Evolutionary conservation across 768 basidiomycete species (phyloP).

Genomic region (Pholiota conissans): DNA sequence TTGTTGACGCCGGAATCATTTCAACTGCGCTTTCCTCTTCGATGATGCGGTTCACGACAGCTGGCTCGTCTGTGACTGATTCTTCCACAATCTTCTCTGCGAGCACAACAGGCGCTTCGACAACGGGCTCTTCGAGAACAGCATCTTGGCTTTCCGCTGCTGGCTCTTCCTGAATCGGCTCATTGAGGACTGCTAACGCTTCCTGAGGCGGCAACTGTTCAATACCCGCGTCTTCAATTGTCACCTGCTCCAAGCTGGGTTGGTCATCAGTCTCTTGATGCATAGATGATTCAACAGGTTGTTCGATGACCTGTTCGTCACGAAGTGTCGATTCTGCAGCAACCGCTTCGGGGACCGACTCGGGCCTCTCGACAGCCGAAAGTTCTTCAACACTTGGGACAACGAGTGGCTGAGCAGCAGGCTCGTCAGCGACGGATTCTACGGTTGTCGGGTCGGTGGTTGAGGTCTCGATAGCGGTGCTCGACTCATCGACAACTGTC

Average conservation of each 20-base stretch:
- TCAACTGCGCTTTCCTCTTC: too few relatives aligned
- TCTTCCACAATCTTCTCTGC: background rate
- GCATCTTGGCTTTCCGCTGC: too few relatives aligned
- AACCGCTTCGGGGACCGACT: background rate
- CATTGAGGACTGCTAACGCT: too few relatives aligned
- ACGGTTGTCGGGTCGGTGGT: too few relatives aligned
- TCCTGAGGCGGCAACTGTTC: too few relatives aligned
- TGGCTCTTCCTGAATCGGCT: background rate
- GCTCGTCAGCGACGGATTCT: background rate
- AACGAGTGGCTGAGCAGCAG: background rate
- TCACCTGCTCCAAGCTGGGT: too few relatives aligned
- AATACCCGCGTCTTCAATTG: too few relatives aligned
- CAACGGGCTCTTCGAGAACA: background rate
- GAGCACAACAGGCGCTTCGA: background rate
- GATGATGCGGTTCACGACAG: background rate
- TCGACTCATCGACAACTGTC: background rate
- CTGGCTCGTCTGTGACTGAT: constrained; percentile 2
- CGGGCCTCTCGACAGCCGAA: background rate
- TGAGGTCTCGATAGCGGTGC: too few relatives aligned
- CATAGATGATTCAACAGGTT: too few relatives aligned
- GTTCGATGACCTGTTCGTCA: background rate
- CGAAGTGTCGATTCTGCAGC: background rate
- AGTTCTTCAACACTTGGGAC: too few relatives aligned
- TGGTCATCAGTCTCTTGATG: too few relatives aligned
- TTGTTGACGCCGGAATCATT: background rate